A percentile compares a stretch with the other conserved stretches of the same genome.
Evolutionary conservation across 257 asterid genomes (phyloP).

Genomic region (Coffea canephora): DNA sequence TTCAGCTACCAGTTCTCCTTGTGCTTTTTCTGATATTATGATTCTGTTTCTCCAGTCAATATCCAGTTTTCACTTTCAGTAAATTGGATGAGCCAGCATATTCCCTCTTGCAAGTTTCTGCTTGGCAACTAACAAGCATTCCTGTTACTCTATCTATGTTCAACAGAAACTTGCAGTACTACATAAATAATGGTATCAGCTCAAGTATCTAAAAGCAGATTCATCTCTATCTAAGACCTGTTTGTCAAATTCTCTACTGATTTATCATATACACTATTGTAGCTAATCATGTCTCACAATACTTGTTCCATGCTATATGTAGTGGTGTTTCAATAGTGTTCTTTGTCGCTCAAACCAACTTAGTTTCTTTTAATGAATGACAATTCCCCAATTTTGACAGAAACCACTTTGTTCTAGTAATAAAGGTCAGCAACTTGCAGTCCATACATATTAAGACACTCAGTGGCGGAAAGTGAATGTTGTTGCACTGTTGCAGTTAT

Average conservation of each 20-base stretch:
- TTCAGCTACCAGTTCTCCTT: not conserved
- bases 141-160: not conserved
- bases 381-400: not conserved
- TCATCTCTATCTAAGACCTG: no score
- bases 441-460: not conserved
- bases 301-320: not conserved
- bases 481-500: not conserved
- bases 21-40: not conserved
- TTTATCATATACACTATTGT: not conserved
- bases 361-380: no score
- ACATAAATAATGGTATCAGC: not conserved
- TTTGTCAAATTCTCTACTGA: not conserved
- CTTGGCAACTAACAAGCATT: not conserved
- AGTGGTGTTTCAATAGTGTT: no score
- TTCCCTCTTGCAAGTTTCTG: not conserved
- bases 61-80: not conserved
- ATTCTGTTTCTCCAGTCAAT: not conserved
- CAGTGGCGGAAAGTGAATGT: not conserved
- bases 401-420: not conserved
- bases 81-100: not conserved
- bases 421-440: not conserved
- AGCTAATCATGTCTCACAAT: no score
- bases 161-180: not conserved
- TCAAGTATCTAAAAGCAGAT: no score
- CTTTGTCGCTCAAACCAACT: not conserved